These are phyloP conservation scores for Hemileia vastatrix DNA, from an alignment of 1,284 basidiomycete species.

Conservation along the genomic window DNA sequence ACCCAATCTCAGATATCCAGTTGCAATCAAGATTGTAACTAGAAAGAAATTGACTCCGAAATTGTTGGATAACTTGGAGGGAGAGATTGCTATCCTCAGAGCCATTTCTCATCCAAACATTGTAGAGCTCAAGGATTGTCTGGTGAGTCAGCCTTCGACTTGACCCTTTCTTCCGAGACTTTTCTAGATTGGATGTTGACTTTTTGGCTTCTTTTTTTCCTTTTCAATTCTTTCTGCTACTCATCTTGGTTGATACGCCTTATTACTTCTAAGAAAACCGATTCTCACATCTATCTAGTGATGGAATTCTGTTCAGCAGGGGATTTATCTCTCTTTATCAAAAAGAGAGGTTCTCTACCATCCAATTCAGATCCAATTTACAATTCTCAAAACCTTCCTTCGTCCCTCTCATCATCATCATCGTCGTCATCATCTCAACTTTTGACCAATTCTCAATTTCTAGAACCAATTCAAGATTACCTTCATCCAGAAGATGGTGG, in stretches of 20 bases:
- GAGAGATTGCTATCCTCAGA: conserved; percentile 94
- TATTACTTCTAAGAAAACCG: conserved; percentile 53
- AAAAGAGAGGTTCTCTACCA: no score
- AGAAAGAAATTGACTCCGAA: conserved; percentile 79
- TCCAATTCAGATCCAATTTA: neutral
- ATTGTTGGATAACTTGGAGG: conserved; percentile 90
- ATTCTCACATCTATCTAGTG: conserved; percentile 87
- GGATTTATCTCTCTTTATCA: conserved; percentile 90
- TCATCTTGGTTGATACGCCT: neutral
- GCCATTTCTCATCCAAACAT: conserved; percentile 84
- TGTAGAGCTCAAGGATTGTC: conserved; percentile 82
- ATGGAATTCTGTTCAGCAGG: conserved; percentile 96
- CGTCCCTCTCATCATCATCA: conserved; percentile 22
- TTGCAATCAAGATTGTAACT: conserved; percentile 92
- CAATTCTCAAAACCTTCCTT: conserved; percentile 1
- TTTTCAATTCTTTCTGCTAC: neutral
- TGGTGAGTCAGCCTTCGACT: no score
- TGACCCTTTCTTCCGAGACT: neutral
- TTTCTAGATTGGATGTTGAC: neutral
- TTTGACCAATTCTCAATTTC: conserved; percentile 3
- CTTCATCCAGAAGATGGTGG: no score
- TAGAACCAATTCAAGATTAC: no score
- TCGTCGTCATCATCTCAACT: neutral
- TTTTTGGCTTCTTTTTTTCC: neutral
- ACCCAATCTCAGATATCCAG: conserved; percentile 46